Conservation (phyloP, 1,139 yeast genomes). For the Candida sanyaensis region DNA sequence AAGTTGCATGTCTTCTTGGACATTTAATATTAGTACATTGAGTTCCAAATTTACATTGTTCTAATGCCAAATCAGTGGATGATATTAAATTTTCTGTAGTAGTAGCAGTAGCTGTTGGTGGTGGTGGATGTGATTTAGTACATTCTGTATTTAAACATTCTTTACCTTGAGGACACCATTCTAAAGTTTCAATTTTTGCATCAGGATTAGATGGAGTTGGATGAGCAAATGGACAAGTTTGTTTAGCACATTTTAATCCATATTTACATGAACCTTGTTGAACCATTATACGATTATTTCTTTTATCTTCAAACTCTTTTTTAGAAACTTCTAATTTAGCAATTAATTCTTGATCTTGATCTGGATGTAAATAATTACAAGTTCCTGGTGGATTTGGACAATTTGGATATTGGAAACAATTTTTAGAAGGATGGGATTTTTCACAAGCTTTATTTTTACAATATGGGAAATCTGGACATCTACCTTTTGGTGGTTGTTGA, state of each 20-base stretch:
- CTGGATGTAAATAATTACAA: constrained; percentile 80
- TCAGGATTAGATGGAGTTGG: constrained; percentile 84
- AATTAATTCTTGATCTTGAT: constrained; percentile 74
- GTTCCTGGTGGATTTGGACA: constrained; percentile 83
- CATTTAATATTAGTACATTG: constrained; percentile 78
- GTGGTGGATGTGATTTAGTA: constrained; percentile 80
- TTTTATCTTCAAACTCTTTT: constrained; percentile 49
- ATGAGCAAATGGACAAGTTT: constrained; percentile 83
- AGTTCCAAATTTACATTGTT: constrained; percentile 78
- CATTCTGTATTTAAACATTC: constrained; percentile 63
- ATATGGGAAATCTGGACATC: constrained; percentile 80
- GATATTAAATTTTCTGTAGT: constrained; percentile 26
- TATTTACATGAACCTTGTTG: constrained; percentile 60
- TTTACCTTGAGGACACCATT: constrained; percentile 78
- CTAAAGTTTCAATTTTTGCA: constrained; percentile 65
- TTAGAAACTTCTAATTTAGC: constrained; percentile 63
- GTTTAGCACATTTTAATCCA: constrained; percentile 74
- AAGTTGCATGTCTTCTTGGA: constrained; percentile 81
- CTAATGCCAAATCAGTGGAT: constrained; percentile 55
- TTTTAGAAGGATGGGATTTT: constrained; percentile 77
- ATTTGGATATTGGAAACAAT: constrained; percentile 74
- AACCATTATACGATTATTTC: constrained; percentile 22
- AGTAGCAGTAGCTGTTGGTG: constrained; percentile 28
- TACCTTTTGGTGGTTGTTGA: constrained; percentile 53
- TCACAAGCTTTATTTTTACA: constrained; percentile 70